phyloP scores from a whole-genome alignment of 345 rosid species.

The Murraya paniculata region DNA sequence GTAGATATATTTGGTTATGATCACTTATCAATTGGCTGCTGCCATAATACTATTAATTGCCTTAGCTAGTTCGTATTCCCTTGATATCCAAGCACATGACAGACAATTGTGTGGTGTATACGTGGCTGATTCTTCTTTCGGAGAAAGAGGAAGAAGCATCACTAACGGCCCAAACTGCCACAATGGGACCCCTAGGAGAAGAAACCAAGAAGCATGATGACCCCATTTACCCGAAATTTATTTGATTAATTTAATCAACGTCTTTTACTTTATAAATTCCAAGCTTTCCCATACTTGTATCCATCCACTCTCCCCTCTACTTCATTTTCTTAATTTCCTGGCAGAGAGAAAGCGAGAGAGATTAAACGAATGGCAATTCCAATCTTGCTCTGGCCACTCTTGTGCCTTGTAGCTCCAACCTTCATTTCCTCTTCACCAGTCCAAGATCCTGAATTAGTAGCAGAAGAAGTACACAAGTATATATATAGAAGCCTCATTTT shows the following conservation, averaged over 20 bases:
- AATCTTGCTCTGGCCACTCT: background rate
- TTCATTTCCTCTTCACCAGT: conserved; percentile 42
- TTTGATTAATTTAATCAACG: background rate
- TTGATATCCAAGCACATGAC: background rate
- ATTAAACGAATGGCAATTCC: conserved; percentile 12
- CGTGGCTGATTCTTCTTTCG: background rate
- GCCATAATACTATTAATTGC: background rate
- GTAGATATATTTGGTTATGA: too few relatives aligned
- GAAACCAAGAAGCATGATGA: background rate
- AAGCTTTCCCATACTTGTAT: background rate
- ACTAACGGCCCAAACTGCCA: conserved; percentile 18
- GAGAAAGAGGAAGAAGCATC: background rate
- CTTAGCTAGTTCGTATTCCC: background rate
- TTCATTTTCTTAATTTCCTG: background rate
- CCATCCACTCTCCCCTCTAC: background rate
- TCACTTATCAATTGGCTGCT: background rate
- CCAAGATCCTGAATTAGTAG: conserved; percentile 51
- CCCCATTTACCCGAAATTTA: background rate
- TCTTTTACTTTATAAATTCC: conserved; percentile 17
- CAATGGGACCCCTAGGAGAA: background rate
- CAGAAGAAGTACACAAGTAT: conserved; percentile 48
- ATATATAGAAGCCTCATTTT: background rate
- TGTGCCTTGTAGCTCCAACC: conserved; percentile 28
- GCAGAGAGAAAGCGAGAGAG: background rate
- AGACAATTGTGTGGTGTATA: background rate